Conservation (phyloP, 225 moss, liverwort and hornwort species). For the Antitrichia curtipendula region DNA sequence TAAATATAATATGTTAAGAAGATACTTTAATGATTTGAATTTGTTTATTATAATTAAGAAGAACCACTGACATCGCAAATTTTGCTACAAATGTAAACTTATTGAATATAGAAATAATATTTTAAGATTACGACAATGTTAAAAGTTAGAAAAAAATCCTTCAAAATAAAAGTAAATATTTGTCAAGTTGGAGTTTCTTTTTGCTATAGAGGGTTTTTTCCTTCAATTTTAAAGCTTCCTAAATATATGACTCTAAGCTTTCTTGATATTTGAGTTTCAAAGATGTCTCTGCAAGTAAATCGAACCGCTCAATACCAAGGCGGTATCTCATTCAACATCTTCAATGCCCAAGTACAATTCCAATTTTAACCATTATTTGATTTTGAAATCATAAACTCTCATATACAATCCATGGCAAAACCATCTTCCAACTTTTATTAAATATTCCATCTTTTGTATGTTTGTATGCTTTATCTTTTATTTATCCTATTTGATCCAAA, state of each 20-base stretch:
- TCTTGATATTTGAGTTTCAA: not conserved
- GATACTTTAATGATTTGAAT: too few species aligned
- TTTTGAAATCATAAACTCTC: not conserved
- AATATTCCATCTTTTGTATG: not conserved
- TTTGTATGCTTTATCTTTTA: not conserved
- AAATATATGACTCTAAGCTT: not conserved
- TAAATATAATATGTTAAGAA: too few species aligned
- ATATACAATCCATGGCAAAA: not conserved
- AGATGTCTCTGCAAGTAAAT: not conserved
- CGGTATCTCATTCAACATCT: slow-evolving; percentile 61
- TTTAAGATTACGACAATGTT: too few species aligned
- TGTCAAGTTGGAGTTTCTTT: not conserved
- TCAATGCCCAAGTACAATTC: slow-evolving; percentile 60
- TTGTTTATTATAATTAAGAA: not conserved
- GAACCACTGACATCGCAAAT: fast-evolving
- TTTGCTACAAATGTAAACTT: not conserved
- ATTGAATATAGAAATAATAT: not conserved
- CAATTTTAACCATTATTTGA: not conserved
- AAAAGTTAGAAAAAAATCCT: fast-evolving
- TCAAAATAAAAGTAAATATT: too few species aligned
- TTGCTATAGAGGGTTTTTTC: not conserved
- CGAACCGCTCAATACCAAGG: slow-evolving; percentile 44
- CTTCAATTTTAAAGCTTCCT: not conserved
- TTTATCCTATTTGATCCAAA: not conserved
- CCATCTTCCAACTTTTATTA: not conserved